Evolutionary conservation across 306 rosid species (phyloP).

Genomic region (Biancaea sappan): DNA sequence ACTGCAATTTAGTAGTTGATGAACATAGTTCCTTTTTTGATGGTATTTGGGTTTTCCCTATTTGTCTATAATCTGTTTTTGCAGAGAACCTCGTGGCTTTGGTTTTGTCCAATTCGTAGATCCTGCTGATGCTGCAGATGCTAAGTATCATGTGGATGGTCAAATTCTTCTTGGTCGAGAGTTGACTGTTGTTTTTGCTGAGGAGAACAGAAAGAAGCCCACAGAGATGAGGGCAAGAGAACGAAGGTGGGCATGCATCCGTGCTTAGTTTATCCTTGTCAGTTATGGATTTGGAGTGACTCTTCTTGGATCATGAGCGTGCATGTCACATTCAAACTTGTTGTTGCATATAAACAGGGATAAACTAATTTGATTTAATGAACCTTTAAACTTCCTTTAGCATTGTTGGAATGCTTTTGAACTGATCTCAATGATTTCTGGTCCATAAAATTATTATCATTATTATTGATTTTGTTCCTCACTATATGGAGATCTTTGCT

Average conservation of each 20-base stretch:
- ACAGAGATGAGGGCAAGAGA: conserved; percentile 88
- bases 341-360: not conserved
- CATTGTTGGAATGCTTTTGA: not conserved
- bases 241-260: conserved; percentile 53
- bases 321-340: not conserved
- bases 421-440: not conserved
- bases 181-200: conserved; percentile 95
- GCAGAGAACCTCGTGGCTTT: conserved; percentile 95
- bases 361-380: not conserved
- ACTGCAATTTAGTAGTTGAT: not conserved
- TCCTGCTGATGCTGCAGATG: conserved; percentile 95
- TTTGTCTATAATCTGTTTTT: conserved; percentile 16
- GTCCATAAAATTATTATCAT: not conserved
- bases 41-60: conserved; percentile 10
- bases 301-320: not conserved
- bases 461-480: not conserved
- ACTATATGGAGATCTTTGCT: not conserved
- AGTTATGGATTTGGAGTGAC: not conserved
- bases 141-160: conserved; percentile 97
- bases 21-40: conserved; percentile 21
- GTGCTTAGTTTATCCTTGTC: not conserved
- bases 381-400: not conserved
- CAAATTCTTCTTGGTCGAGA: conserved; percentile 90
- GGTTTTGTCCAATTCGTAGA: conserved; percentile 94
- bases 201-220: conserved; percentile 99